Evolutionary conservation across 768 basidiomycete genomes (phyloP).

Genomic region (Leccinellum luteum): DNA sequence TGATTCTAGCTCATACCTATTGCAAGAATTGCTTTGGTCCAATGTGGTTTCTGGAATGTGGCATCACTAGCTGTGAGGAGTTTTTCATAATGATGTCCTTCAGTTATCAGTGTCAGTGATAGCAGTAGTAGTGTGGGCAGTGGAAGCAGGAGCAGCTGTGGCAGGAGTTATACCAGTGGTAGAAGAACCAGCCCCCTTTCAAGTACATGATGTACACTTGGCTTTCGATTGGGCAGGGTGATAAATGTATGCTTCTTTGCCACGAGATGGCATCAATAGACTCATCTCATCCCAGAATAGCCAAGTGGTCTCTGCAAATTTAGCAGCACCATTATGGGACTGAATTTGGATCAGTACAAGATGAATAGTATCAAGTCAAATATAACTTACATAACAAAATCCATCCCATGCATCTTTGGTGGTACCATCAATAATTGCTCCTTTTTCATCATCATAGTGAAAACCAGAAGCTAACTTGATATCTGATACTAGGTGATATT

Average conservation of each 20-base stretch:
- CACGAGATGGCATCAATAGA: background rate
- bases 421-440: background rate
- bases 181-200: background rate
- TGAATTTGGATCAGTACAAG: background rate
- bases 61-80: too few relatives aligned
- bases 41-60: too few relatives aligned
- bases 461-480: background rate
- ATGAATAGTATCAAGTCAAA: background rate
- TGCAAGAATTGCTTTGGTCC: too few relatives aligned
- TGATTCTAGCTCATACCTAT: too few relatives aligned
- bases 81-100: background rate
- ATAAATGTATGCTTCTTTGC: background rate
- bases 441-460: background rate
- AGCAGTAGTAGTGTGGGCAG: background rate
- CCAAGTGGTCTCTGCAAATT: background rate
- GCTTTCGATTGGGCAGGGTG: background rate
- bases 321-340: background rate
- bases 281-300: background rate
- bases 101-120: too few relatives aligned
- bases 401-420: background rate
- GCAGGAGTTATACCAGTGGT: background rate
- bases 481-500: background rate
- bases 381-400: background rate
- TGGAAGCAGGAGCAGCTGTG: background rate
- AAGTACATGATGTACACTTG: background rate